A percentile compares a stretch with the other conserved stretches of the same genome.
Evolutionary conservation across 495 filamentous ascomycete genomes (phyloP).

Genomic region (Penicillium cosmopolitanum): DNA sequence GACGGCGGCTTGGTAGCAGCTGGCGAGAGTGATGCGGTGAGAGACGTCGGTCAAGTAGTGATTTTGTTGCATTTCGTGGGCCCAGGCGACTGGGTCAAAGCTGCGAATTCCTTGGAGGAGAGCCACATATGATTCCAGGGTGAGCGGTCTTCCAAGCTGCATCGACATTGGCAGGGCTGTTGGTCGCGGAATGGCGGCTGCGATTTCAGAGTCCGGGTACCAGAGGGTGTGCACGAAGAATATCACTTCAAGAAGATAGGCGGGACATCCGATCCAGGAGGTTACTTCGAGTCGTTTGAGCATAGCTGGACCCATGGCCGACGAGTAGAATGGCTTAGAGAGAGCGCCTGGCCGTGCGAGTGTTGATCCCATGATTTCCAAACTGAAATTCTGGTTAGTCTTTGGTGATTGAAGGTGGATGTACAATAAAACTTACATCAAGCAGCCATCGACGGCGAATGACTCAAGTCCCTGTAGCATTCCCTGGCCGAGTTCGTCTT

Average conservation of each 20-base stretch:
- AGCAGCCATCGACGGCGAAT: constrained; percentile 47
- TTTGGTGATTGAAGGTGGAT: not conserved
- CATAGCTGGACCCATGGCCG: constrained; percentile 42
- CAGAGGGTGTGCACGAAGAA: constrained; percentile 51
- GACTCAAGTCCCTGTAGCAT: constrained; percentile 45
- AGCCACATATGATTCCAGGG: constrained; percentile 37
- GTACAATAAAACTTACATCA: constrained; percentile 36
- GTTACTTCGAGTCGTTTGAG: constrained; percentile 53
- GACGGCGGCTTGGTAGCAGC: constrained; percentile 47
- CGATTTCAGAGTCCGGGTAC: constrained; percentile 36
- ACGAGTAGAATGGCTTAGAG: constrained; percentile 48
- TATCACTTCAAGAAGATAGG: constrained; percentile 51
- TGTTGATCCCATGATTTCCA: constrained; percentile 55
- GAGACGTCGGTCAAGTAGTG: constrained; percentile 42
- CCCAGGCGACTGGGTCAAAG: constrained; percentile 48
- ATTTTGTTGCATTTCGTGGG: constrained; percentile 46
- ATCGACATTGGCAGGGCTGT: constrained; percentile 32
- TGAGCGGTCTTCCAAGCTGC: constrained; percentile 31
- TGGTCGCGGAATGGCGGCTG: constrained; percentile 31
- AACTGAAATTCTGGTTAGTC: constrained; percentile 27
- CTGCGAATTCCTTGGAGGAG: constrained; percentile 48
- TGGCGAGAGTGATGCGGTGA: constrained; percentile 45
- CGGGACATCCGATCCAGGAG: constrained; percentile 52
- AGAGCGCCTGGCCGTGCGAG: constrained; percentile 49
- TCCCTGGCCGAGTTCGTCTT: constrained; percentile 23